Evolutionary conservation across 2,329 filamentous ascomycete species (phyloP).

Genomic region (Penicillium freii): DNA sequence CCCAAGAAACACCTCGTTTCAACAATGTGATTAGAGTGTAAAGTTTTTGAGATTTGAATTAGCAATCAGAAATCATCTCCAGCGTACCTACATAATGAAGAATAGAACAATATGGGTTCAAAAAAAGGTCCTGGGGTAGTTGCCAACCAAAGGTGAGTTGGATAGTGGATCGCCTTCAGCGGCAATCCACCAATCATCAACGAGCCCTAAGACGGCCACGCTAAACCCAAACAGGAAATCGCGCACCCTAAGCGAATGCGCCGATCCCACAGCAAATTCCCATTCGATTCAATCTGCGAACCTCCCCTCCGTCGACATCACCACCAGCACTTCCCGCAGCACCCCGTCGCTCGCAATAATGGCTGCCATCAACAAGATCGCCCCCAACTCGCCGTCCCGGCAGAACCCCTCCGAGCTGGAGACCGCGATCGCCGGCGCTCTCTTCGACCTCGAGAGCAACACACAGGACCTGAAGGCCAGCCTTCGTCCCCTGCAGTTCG

Average conservation of each 20-base stretch:
- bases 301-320: conserved; percentile 34
- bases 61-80: background rate
- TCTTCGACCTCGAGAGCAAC: conserved; percentile 99
- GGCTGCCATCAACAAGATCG: conserved; percentile 96
- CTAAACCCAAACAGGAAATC: conserved; percentile 26
- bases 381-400: conserved; percentile 92
- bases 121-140: background rate
- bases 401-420: conserved; percentile 96
- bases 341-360: conserved; percentile 54
- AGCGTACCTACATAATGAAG: background rate
- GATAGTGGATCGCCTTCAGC: conserved; percentile 2
- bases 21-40: conserved; percentile 10
- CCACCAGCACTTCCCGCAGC: conserved; percentile 38
- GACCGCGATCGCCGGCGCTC: conserved; percentile 92
- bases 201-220: conserved; percentile 8
- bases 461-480: conserved; percentile 95
- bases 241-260: conserved; percentile 35
- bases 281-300: conserved; percentile 32
- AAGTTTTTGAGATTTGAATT: background rate
- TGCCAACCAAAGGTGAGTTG: background rate
- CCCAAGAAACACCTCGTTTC: background rate
- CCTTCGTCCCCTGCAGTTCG: conserved; percentile 96
- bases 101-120: background rate
- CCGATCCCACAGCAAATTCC: conserved; percentile 37
- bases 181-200: background rate